These are phyloP conservation scores for Arabidopsis suecica DNA, from an alignment of 345 rosid genomes.

Conservation along the genomic window DNA sequence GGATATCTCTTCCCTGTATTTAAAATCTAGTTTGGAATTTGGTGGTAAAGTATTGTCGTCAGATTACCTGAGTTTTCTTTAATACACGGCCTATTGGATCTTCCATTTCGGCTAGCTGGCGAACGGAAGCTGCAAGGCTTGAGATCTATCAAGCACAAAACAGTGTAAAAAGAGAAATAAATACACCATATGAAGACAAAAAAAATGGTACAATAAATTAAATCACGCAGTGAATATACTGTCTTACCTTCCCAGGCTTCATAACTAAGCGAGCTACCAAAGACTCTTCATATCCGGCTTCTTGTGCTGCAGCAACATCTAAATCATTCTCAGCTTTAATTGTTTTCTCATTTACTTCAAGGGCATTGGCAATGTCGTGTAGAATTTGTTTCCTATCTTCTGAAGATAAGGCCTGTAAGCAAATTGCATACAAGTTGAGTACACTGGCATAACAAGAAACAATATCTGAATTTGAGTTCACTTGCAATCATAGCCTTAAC, in stretches of 20 bases:
- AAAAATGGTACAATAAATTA: not conserved
- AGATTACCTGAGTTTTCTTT: slow-evolving; percentile 83
- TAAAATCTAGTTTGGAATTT: not conserved
- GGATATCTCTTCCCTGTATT: not conserved
- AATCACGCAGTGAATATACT: slow-evolving; percentile 5
- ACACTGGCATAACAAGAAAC: slow-evolving; percentile 17
- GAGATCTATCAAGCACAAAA: slow-evolving; percentile 57
- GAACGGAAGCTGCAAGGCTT: slow-evolving; percentile 78
- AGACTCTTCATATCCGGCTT: slow-evolving; percentile 76
- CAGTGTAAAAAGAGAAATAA: not conserved
- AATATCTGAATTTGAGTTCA: not conserved
- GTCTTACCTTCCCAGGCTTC: slow-evolving; percentile 83
- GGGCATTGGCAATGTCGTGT: slow-evolving; percentile 80
- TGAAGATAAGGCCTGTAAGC: slow-evolving; percentile 77
- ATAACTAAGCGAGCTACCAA: slow-evolving; percentile 79
- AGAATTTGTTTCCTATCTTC: slow-evolving; percentile 75
- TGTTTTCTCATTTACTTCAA: slow-evolving; percentile 74
- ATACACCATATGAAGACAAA: not conserved
- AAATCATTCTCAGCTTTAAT: slow-evolving; percentile 76
- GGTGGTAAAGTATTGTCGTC: not conserved
- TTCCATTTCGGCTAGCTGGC: slow-evolving; percentile 91
- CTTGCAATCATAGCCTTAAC: slow-evolving; percentile 29
- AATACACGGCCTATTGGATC: slow-evolving; percentile 85
- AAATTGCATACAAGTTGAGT: slow-evolving; percentile 32
- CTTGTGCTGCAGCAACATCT: slow-evolving; percentile 80